Conservation (phyloP, 306 rosid species). For the Medicago arabica region DNA sequence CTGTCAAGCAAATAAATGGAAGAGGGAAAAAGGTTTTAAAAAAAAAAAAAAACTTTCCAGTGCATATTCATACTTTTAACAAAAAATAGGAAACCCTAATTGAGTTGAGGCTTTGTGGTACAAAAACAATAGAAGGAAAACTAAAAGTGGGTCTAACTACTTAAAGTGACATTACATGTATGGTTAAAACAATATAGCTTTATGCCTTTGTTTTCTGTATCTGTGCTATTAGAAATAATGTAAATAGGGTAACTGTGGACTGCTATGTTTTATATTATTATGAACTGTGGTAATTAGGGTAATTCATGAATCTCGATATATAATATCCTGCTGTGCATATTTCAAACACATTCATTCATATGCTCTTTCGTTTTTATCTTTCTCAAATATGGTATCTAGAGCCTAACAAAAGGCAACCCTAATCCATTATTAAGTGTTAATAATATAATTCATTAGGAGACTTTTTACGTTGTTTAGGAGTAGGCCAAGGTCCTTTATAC, state of each 20-base stretch:
- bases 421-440: neutral
- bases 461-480: neutral
- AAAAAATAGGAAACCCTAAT: neutral
- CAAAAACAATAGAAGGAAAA: neutral
- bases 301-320: neutral
- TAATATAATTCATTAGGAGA: neutral
- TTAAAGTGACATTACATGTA: conserved; percentile 1
- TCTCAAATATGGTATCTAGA: neutral
- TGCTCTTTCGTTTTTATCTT: neutral
- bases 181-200: neutral
- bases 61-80: conserved; percentile 2
- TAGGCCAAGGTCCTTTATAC: neutral
- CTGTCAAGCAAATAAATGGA: conserved; percentile 11
- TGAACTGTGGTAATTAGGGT: neutral
- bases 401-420: no score
- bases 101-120: conserved; percentile 5
- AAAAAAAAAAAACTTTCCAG: neutral
- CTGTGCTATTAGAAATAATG: neutral
- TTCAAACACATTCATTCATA: neutral
- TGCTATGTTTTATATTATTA: neutral
- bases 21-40: neutral
- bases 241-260: neutral
- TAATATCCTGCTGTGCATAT: neutral
- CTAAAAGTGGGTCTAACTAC: neutral
- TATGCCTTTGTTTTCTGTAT: neutral